These are phyloP conservation scores for Athelia sp. DNA, from an alignment of 1,284 basidiomycete species.

Conservation along the genomic window DNA sequence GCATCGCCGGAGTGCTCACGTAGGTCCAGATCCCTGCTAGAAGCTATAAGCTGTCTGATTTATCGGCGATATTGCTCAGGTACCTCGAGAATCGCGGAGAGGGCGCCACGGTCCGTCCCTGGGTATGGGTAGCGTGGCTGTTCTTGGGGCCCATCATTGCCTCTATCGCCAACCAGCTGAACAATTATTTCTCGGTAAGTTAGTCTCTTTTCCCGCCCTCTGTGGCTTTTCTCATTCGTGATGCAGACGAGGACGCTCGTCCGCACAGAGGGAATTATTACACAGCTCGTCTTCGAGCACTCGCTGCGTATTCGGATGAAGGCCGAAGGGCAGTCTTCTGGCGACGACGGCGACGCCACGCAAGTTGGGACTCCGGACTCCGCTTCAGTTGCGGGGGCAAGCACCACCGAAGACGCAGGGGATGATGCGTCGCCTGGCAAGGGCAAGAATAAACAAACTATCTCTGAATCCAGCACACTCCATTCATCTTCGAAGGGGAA, in stretches of 20 bases:
- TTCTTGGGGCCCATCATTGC: slow-evolving; percentile 27
- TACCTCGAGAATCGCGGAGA: slow-evolving; percentile 16
- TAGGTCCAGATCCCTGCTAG: background rate
- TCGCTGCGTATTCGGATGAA: slow-evolving; percentile 64
- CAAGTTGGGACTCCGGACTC: slow-evolving; percentile 8
- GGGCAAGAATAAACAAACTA: slow-evolving; percentile 16
- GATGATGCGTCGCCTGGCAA: slow-evolving; percentile 17
- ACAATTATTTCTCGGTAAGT: slow-evolving; percentile 31
- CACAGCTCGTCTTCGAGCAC: slow-evolving; percentile 69
- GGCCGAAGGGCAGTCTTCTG: slow-evolving; percentile 31
- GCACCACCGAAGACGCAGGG: slow-evolving; percentile 7
- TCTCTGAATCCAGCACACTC: too few relatives aligned
- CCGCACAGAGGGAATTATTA: slow-evolving; percentile 57
- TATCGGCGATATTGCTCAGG: too few relatives aligned
- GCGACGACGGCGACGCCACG: background rate
- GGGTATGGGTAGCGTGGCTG: slow-evolving; percentile 30
- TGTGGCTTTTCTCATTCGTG: background rate
- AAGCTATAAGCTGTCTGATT: too few relatives aligned
- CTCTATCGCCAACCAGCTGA: slow-evolving; percentile 3
- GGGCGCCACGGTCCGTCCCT: slow-evolving; percentile 21
- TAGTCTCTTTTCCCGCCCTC: slow-evolving; percentile 11
- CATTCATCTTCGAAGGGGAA: too few relatives aligned
- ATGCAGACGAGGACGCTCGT: slow-evolving; percentile 41
- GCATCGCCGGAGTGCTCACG: slow-evolving; percentile 15
- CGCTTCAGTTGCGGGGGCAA: background rate